Conservation (phyloP, 768 basidiomycete species). For the Dioszegia hungarica region DNA sequence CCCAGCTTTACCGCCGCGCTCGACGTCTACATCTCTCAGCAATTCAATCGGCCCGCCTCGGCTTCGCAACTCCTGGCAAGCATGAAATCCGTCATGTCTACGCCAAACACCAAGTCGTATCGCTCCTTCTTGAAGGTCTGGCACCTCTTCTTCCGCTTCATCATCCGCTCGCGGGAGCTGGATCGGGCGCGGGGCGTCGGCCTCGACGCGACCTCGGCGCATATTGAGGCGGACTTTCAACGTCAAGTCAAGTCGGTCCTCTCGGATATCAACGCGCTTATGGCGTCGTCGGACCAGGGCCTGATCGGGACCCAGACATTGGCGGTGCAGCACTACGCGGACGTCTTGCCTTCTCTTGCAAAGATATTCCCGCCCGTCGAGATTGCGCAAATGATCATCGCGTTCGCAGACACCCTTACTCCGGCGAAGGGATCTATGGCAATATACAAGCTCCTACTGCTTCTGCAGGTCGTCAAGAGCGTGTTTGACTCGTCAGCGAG, state of each 20-base stretch:
- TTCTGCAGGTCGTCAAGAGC: constrained; percentile 82
- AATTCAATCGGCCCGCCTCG: constrained; percentile 75
- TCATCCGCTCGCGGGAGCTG: constrained; percentile 79
- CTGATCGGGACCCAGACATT: constrained; percentile 95
- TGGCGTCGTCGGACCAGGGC: constrained; percentile 73
- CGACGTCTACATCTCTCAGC: constrained; percentile 85
- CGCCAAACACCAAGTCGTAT: constrained; percentile 69
- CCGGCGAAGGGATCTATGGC: constrained; percentile 77
- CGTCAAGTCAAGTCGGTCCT: constrained; percentile 74
- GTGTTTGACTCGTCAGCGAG: constrained; percentile 77
- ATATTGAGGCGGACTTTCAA: constrained; percentile 78
- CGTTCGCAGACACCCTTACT: constrained; percentile 77
- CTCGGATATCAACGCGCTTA: constrained; percentile 76
- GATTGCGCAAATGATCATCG: constrained; percentile 77
- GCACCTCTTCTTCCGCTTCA: constrained; percentile 94
- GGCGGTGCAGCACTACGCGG: constrained; percentile 86
- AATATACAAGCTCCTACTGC: constrained; percentile 90
- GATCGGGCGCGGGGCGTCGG: constrained; percentile 76
- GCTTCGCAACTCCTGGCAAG: constrained; percentile 79
- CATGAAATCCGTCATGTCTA: constrained; percentile 73
- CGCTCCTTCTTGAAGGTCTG: constrained; percentile 91
- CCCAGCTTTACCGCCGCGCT: constrained; percentile 90
- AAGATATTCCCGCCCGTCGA: constrained; percentile 76
- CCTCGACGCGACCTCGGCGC: constrained; percentile 77
- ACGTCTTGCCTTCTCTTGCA: constrained; percentile 79